Evolutionary conservation across 192 early-diverging fungal species (phyloP).

Genomic region (Geranomyces michiganensis): DNA sequence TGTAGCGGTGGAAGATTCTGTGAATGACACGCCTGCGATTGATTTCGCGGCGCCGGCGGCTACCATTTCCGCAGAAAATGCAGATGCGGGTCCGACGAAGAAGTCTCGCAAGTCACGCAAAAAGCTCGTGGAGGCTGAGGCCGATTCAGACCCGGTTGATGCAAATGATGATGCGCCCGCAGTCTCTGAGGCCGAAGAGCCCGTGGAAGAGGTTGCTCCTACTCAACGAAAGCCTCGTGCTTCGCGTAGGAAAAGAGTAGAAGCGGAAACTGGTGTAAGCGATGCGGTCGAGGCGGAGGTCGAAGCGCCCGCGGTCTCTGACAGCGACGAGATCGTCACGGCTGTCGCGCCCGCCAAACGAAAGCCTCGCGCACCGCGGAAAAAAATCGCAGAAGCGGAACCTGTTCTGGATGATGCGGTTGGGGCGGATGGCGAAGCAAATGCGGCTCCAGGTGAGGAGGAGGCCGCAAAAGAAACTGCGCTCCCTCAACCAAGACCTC

Average conservation of each 20-base stretch:
- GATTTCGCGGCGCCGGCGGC: not conserved
- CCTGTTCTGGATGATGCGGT: no score
- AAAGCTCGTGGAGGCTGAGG: not conserved
- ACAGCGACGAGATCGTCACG: no score
- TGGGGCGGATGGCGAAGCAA: no score
- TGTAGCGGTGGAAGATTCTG: not conserved
- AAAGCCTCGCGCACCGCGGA: no score
- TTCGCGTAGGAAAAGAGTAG: not conserved
- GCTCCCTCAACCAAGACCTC: no score
- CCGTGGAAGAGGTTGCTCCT: not conserved
- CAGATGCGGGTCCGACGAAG: not conserved
- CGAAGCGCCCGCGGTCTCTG: no score
- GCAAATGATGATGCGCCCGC: not conserved
- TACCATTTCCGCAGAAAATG: not conserved
- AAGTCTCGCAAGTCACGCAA: not conserved
- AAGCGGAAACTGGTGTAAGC: no score
- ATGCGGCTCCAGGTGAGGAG: no score
- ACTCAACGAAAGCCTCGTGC: not conserved
- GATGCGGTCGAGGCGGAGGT: no score
- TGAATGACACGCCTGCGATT: not conserved
- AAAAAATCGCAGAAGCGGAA: no score
- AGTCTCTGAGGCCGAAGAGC: not conserved
- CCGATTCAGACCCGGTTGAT: not conserved
- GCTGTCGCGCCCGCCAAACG: no score
- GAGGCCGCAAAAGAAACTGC: no score